phyloP scores from a whole-genome alignment of 106 monocot genomes.

The Posidonia australis region DNA sequence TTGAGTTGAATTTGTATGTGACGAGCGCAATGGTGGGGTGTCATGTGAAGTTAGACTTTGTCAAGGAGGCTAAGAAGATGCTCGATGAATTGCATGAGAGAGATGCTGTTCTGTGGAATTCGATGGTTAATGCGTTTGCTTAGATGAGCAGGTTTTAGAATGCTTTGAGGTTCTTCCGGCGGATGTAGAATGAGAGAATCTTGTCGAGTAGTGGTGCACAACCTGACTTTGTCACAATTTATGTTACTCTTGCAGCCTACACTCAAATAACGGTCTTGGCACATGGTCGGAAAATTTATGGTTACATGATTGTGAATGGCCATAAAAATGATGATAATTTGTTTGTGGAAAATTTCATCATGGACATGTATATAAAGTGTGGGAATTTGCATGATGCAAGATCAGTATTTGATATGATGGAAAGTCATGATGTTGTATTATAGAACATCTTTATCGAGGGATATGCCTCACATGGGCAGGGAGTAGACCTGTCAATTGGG shows the following conservation, averaged over 20 bases:
- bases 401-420: constrained; percentile 33
- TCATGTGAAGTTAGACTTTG: constrained; percentile 29
- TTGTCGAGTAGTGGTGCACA: constrained; percentile 22
- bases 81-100: constrained; percentile 42
- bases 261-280: constrained; percentile 42
- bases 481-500: too few relatives aligned
- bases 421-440: constrained; percentile 24
- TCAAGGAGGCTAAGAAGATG: constrained; percentile 23
- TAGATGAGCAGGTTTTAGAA: constrained; percentile 24
- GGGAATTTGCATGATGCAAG: constrained; percentile 28
- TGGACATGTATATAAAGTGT: constrained; percentile 84
- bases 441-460: constrained; percentile 81
- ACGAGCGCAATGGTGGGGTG: constrained; percentile 45
- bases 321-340: constrained; percentile 16
- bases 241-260: constrained; percentile 52
- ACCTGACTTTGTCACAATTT: constrained; percentile 52
- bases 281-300: constrained; percentile 48
- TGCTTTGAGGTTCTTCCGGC: constrained; percentile 33
- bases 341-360: constrained; percentile 49
- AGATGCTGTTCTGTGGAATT: constrained; percentile 84
- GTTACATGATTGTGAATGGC: constrained; percentile 33
- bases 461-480: constrained; percentile 52
- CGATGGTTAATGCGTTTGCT: constrained; percentile 73
- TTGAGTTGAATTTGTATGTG: constrained; percentile 35
- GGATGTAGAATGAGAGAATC: constrained; percentile 38